Percentiles rank a stretch among this genome's conserved stretches.
Evolutionary conservation across 179 eudicot genomes (phyloP).

Genomic region (Silene vulgaris): DNA sequence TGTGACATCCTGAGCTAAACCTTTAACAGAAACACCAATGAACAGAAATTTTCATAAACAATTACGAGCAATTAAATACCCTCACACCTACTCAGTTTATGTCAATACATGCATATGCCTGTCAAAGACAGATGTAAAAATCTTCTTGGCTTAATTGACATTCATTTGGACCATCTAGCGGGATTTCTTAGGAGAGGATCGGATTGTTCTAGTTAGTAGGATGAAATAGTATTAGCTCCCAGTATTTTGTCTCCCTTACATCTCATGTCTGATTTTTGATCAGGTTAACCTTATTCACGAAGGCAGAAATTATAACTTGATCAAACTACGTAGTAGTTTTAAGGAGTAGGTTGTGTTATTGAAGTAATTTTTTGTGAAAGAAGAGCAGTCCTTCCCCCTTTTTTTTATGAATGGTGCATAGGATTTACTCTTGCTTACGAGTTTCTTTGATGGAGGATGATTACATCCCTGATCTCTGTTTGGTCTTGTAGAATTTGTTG

Average conservation of each 20-base stretch:
- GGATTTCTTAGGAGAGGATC: background rate
- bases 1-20: background rate
- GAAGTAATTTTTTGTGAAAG: background rate
- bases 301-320: background rate
- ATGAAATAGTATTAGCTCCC: background rate
- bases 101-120: background rate
- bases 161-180: background rate
- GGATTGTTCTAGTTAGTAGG: background rate
- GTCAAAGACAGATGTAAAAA: background rate
- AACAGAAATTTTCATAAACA: too few species aligned
- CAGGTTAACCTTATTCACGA: background rate
- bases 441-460: background rate
- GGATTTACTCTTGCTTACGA: background rate
- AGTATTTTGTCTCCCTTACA: background rate
- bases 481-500: slow-evolving; percentile 81
- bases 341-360: background rate
- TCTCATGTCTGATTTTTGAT: background rate
- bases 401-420: background rate
- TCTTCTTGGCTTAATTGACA: background rate
- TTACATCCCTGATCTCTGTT: background rate
- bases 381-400: background rate
- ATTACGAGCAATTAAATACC: background rate
- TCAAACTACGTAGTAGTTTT: background rate
- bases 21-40: background rate
- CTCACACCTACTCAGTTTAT: background rate